Percentiles rank a stretch among this genome's conserved stretches.
phyloP scores from a whole-genome alignment of 192 early-diverging fungal genomes.

The Podila epigama region DNA sequence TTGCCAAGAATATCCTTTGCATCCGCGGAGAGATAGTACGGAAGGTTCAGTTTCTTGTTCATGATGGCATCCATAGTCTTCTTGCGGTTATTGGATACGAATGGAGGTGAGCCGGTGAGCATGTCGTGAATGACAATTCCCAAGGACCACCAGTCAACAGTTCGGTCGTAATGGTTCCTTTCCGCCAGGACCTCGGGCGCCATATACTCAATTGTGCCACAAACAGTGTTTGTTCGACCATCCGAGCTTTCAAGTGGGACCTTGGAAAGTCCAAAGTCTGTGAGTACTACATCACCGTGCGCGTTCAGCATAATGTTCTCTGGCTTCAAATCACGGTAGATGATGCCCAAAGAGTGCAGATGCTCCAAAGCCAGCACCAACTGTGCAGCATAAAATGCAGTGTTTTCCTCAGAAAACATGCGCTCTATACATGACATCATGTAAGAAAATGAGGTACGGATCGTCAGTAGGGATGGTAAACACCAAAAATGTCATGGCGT shows the following conservation, averaged over 20 bases:
- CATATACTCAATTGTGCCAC: constrained; percentile 84
- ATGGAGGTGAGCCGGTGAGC: constrained; percentile 86
- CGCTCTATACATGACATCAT: constrained; percentile 45
- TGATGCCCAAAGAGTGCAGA: constrained; percentile 87
- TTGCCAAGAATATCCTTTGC: constrained; percentile 82
- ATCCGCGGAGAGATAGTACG: constrained; percentile 79
- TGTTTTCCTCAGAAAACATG: constrained; percentile 82
- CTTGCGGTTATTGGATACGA: constrained; percentile 79
- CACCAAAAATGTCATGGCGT: background rate
- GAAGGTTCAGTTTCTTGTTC: constrained; percentile 81
- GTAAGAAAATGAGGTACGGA: background rate
- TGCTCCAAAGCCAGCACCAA: constrained; percentile 87
- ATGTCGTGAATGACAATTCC: constrained; percentile 93
- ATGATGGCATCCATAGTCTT: constrained; percentile 87
- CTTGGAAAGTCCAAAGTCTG: constrained; percentile 96
- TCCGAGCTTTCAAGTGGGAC: constrained; percentile 60
- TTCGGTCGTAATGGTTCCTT: constrained; percentile 66
- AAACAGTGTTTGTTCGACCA: constrained; percentile 67
- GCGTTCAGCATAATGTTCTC: constrained; percentile 76
- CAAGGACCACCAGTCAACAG: constrained; percentile 93
- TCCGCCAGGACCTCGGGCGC: constrained; percentile 76
- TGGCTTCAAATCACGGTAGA: constrained; percentile 87
- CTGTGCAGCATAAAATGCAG: constrained; percentile 89
- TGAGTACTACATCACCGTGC: constrained; percentile 85
- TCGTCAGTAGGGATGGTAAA: constrained; percentile 4